These are phyloP conservation scores for Davidsoniella neocaledoniae DNA, from an alignment of 2,329 filamentous ascomycete genomes.

Conservation along the genomic window DNA sequence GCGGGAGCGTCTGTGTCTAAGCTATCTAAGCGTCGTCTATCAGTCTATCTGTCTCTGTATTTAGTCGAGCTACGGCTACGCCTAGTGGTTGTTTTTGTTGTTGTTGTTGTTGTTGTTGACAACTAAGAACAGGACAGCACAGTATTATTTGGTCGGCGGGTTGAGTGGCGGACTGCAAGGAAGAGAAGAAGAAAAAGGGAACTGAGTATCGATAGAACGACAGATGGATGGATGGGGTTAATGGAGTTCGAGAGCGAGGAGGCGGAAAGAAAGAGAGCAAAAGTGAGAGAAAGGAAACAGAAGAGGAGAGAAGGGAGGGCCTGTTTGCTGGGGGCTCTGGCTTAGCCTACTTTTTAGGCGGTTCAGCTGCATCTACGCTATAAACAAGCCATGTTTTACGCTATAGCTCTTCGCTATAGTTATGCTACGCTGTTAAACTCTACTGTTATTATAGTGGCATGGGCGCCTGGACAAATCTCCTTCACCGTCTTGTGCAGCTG, in stretches of 20 bases:
- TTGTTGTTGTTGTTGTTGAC: no score
- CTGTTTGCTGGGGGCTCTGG: not conserved
- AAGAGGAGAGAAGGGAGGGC: conserved; percentile 3
- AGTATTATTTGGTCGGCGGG: not conserved
- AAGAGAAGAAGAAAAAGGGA: not conserved
- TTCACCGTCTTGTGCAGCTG: no score
- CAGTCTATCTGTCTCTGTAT: no score
- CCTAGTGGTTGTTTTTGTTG: no score
- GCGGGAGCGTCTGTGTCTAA: not conserved
- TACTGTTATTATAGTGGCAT: no score
- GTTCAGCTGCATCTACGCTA: no score
- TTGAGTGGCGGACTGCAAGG: not conserved
- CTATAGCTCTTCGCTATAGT: no score
- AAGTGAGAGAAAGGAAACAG: not conserved
- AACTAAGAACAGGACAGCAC: not conserved
- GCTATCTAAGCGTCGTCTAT: conserved; percentile 1
- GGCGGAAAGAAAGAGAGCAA: not conserved
- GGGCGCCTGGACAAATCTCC: no score
- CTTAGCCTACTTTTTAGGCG: no score
- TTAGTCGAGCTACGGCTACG: no score
- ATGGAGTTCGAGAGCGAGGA: conserved; percentile 1
- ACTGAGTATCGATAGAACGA: conserved; percentile 7
- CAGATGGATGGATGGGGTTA: conserved; percentile 2
- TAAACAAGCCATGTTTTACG: no score
- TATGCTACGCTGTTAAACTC: no score